A percentile compares a stretch with the other conserved stretches of the same genome.
Conservation (phyloP, 805 yeast genomes). For the Ascoidea tarda region DNA sequence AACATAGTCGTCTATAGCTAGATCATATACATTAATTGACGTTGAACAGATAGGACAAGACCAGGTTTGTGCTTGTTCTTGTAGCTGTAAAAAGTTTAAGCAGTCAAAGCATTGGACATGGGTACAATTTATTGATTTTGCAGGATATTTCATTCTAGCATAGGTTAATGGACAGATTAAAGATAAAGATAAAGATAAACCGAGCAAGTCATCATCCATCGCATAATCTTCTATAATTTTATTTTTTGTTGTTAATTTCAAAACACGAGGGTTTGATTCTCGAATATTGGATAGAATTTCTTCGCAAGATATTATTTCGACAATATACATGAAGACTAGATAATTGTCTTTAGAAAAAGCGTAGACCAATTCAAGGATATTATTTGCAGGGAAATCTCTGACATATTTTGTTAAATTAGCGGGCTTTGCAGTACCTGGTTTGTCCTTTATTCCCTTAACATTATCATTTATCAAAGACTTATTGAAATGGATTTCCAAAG, state of each 20-base stretch:
- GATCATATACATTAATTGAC: conserved; percentile 33
- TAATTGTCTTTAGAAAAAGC: conserved; percentile 40
- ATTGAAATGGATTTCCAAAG: conserved; percentile 56
- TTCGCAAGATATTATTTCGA: conserved; percentile 29
- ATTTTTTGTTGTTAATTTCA: conserved; percentile 32
- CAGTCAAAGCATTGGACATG: conserved; percentile 90
- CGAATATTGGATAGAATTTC: conserved; percentile 26
- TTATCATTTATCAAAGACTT: conserved; percentile 32
- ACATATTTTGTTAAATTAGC: conserved; percentile 53
- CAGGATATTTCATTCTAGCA: conserved; percentile 56
- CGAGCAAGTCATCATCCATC: conserved; percentile 45
- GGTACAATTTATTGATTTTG: conserved; percentile 52
- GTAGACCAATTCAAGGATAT: conserved; percentile 38
- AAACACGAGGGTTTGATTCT: conserved; percentile 32
- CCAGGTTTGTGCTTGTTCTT: conserved; percentile 76
- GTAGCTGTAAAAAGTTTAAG: conserved; percentile 54
- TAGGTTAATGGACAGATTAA: conserved; percentile 72
- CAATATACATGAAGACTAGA: conserved; percentile 44
- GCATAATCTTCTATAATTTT: conserved; percentile 23
- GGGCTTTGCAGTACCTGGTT: conserved; percentile 69
- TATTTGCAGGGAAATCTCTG: conserved; percentile 18
- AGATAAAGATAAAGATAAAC: conserved; percentile 50
- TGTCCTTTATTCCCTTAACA: conserved; percentile 63
- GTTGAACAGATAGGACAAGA: conserved; percentile 71
- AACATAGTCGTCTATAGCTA: conserved; percentile 67